These are phyloP conservation scores for Termitomyces sp. DNA, from an alignment of 768 basidiomycete species.

Conservation along the genomic window DNA sequence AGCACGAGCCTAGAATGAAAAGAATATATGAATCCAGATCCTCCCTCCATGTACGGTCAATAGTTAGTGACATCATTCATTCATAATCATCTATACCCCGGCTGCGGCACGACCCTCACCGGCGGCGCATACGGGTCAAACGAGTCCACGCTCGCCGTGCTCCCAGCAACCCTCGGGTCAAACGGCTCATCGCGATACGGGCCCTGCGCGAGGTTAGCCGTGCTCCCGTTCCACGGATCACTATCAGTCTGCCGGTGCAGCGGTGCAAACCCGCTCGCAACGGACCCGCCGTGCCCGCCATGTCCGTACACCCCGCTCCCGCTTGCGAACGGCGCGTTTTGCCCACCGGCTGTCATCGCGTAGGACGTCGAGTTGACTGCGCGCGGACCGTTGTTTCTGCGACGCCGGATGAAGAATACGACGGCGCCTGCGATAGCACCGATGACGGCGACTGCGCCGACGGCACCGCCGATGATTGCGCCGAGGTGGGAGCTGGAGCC, in stretches of 20 bases:
- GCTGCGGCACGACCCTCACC: not conserved
- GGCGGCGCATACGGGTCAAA: conserved; percentile 33
- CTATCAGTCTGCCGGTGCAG: conserved; percentile 55
- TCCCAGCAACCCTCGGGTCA: not conserved
- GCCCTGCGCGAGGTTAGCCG: conserved; percentile 34
- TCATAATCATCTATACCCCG: not conserved
- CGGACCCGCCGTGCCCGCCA: conserved; percentile 29
- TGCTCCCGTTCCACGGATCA: conserved; percentile 56
- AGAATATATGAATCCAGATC: not conserved
- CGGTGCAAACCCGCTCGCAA: conserved; percentile 69
- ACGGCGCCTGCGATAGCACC: not conserved
- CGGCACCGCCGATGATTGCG: conserved; percentile 2
- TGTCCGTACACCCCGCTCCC: conserved; percentile 23
- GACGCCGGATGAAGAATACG: conserved; percentile 31
- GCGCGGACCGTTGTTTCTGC: conserved; percentile 22
- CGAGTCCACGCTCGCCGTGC: conserved; percentile 18
- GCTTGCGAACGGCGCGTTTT: conserved; percentile 19
- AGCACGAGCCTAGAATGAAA: not conserved
- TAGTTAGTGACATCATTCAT: not conserved
- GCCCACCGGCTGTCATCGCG: conserved; percentile 21
- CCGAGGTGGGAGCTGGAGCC: not conserved
- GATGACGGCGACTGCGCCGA: conserved; percentile 1
- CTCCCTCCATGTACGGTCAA: not conserved
- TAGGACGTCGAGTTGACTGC: conserved; percentile 5
- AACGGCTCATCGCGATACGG: conserved; percentile 28